A percentile compares a stretch with the other conserved stretches of the same genome.
These are phyloP conservation scores for Xylaria telfairii DNA, from an alignment of 495 filamentous ascomycete genomes.

Conservation along the genomic window DNA sequence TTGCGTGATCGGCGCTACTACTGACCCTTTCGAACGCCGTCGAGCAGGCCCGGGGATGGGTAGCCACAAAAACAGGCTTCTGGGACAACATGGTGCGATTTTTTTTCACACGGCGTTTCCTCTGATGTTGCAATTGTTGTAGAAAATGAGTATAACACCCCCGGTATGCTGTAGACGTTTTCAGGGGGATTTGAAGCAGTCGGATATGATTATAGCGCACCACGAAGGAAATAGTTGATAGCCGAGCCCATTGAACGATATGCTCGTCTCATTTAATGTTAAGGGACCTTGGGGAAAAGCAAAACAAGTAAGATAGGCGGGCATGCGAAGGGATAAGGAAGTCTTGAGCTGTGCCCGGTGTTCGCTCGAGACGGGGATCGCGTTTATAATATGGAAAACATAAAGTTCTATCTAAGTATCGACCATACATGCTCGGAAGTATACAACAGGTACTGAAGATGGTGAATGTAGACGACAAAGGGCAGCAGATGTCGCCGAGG, in stretches of 20 bases:
- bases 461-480: neutral
- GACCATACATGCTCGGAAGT: neutral
- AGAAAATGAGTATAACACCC: neutral
- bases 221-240: slow-evolving; percentile 41
- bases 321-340: slow-evolving; percentile 10
- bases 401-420: neutral
- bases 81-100: slow-evolving; percentile 59
- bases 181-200: neutral
- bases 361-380: slow-evolving; percentile 17
- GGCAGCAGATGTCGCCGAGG: neutral
- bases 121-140: slow-evolving; percentile 37
- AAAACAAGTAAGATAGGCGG: slow-evolving; percentile 6
- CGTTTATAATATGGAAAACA: neutral
- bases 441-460: neutral
- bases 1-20: slow-evolving; percentile 29
- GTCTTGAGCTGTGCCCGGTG: neutral
- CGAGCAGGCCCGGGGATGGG: slow-evolving; percentile 91
- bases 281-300: neutral
- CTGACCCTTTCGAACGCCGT: slow-evolving; percentile 93
- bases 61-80: slow-evolving; percentile 89
- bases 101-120: neutral
- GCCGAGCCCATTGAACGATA: slow-evolving; percentile 26
- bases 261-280: slow-evolving; percentile 30
- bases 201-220: slow-evolving; percentile 30
- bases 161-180: neutral